Evolutionary conservation across 352 stramenopile genomes (phyloP).

Genomic region (Globisporangium heterothallicum): DNA sequence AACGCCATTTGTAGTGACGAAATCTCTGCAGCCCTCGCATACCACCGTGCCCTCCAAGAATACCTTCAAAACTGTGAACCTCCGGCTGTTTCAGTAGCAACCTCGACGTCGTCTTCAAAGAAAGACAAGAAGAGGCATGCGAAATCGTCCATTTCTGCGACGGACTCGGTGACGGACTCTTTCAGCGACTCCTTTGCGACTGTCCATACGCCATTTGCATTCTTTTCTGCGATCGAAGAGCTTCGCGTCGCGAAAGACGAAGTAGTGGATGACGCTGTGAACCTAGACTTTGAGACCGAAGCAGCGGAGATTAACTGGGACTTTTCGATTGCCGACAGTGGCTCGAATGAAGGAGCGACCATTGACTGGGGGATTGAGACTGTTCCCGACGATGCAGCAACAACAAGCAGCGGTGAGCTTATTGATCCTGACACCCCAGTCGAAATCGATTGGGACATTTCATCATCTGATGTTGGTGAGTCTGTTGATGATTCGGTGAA

Average conservation of each 20-base stretch:
- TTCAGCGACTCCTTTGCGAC: constrained; percentile 36
- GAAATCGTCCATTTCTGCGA: constrained; percentile 8
- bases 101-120: constrained; percentile 21
- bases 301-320: constrained; percentile 70
- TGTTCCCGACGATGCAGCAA: constrained; percentile 11
- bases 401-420: constrained; percentile 13
- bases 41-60: constrained; percentile 58
- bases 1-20: constrained; percentile 34
- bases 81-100: constrained; percentile 21
- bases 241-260: constrained; percentile 38
- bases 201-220: constrained; percentile 30
- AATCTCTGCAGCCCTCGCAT: constrained; percentile 40
- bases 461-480: constrained; percentile 35
- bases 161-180: constrained; percentile 14
- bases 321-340: constrained; percentile 47
- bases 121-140: constrained; percentile 39
- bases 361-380: constrained; percentile 75
- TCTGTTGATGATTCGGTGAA: constrained; percentile 12
- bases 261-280: constrained; percentile 12
- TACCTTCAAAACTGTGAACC: constrained; percentile 59
- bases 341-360: constrained; percentile 17
- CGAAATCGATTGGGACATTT: constrained; percentile 78
- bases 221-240: constrained; percentile 57
- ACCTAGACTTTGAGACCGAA: constrained; percentile 46
- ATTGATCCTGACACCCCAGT: constrained; percentile 27